Evolutionary conservation across 164 flowering plant genomes (phyloP), one percentile per base, ranked within the genome.

Genomic region (Kingdonia uniflora): DNA sequence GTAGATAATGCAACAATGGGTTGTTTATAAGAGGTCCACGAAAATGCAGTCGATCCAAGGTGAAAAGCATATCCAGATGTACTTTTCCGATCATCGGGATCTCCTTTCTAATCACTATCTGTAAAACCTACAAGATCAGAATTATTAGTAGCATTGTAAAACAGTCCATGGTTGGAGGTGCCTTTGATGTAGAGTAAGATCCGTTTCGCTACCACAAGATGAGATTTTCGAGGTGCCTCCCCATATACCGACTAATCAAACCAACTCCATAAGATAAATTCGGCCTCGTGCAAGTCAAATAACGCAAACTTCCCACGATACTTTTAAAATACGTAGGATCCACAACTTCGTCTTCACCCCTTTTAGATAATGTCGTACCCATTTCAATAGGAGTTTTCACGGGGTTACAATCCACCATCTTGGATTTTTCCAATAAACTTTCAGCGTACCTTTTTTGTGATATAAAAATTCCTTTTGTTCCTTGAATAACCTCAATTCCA

Each of bases 301-400:
- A 55, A 15, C 50, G 40, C 22, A 55, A 17, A 25, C 49, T 55
- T 16, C 58, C 58, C 14, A 55, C 58, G 5, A 55, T 10, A n/a
- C 40, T 24, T 14, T 55, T 55, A 25, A 22, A 21, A 5, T 35
- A 35, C 33, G 13, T 20, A 17, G 7, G 38, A 21, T 35, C 8
- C 25, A 52, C 14, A 12, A 4, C 5, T 35, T 21, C 42, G 38
- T 39, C 25, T 52, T 35, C 12, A 37, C 37, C 19, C 38, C 33
- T 22, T 52, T 37, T 1, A n/a, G 19, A n/a, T 2, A 52, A n/a
- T 16, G 33, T 11, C 25, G 14, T 35, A n/a, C 23, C 33, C 19
- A 41, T 16, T 11, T n/a, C n/a, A n/a, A n/a, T n/a, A n/a, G n/a
- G n/a, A n/a, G n/a, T n/a, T n/a, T n/a, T n/a, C n/a, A n/a, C n/a